Evolutionary conservation across 2,329 filamentous ascomycete species (phyloP), one percentile per base, ranked within the genome.

Genomic region (Colletotrichum musae): DNA sequence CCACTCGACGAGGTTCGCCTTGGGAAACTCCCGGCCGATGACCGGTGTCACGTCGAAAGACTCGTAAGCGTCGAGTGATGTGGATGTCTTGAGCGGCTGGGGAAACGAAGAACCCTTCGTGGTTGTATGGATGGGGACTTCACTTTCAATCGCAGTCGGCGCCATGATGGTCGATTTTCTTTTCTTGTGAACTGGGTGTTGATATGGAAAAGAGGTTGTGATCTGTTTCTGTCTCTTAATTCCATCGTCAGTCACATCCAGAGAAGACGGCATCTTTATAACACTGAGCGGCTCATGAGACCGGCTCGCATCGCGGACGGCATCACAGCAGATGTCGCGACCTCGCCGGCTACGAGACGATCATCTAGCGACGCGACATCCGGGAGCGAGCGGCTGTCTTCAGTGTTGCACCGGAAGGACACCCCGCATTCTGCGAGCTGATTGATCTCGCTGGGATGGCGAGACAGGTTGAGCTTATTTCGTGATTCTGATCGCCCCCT

Each of bases 1-100:
- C 57, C 85, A 83, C 36, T 90, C 85, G 1, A 83, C 82, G 0
- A 90, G 80, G 60, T 88, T 84, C 32, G 85, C 78, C 5, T 80
- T 79, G 3, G 79, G 76, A 66, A 86, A 90, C 73, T 90, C 88
- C 16, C 84, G 83, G 1, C 87, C 88, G 51, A 89, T 88, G 18
- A 84, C 80, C 0, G 87, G 87, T 0, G 87, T 89, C 5, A 84
- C 77, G 61, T 88, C 86, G 58, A 84, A 82, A 4, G 80, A 82
- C 43, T 83, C 73, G 71, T 83, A 86, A 32, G 78, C 72, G 45
- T 85, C 81, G 0, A 86, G 76, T 4, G 76, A 76, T 2, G 83
- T 82, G 4, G 77, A 80, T 21, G 75, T 75, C 67, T 77, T 78
- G 15, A 81, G 66, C 2, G 80, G 79, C 15, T 63, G 26, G 5